Evolutionary conservation across 108 stramenopile species (phyloP), one percentile per base, ranked within the genome.

Genomic region (Chaetoceros tenuissimus): DNA sequence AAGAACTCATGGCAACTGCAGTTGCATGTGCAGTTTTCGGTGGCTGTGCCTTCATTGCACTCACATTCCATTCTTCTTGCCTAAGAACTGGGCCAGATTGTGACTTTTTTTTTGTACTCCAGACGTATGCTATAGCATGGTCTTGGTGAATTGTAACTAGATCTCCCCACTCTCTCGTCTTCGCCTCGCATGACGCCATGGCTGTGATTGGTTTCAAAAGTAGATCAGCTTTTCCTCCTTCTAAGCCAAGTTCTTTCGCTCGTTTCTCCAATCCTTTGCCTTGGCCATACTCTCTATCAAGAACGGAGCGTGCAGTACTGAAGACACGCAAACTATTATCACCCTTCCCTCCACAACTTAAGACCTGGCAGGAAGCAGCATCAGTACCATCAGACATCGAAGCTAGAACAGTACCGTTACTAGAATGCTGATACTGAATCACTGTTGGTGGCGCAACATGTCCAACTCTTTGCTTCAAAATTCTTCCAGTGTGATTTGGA

Each of bases 41-140:
- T 29, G 85, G 85, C 21, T 75, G 66, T 28, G 63, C 54, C 67
- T 93, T 82, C 87, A 89, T 89, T 23, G 70, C 79, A 75, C 85
- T 85, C 3, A 93, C 69, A 53, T 89, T 87, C 92, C 92, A 93
- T 2, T 76, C 66, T 17, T 69, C 54, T 56, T 93, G 92, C 45
- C 84, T 53, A 34, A 93, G 61, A 0, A 89, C 74, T 2, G 92
- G 84, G 20, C 92, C 92, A 22, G 74, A 75, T 55, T 93, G 92
- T 5, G 85, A 71, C 31, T 83, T 82, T 20, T 81, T 52, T 43
- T 72, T 72, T 3, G 82, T 79, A 55, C 74, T 82, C 92, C 92
- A 93, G 16, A 93, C 87, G 59, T 93, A 93, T 8, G 87, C 92
- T 68, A 85, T 75, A 24, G 92, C 81, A 63, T 86, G 86, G 67